A percentile compares a stretch with the other conserved stretches of the same genome.
phyloP scores from a whole-genome alignment of 345 rosid species.

The Melaleuca quinquenervia region DNA sequence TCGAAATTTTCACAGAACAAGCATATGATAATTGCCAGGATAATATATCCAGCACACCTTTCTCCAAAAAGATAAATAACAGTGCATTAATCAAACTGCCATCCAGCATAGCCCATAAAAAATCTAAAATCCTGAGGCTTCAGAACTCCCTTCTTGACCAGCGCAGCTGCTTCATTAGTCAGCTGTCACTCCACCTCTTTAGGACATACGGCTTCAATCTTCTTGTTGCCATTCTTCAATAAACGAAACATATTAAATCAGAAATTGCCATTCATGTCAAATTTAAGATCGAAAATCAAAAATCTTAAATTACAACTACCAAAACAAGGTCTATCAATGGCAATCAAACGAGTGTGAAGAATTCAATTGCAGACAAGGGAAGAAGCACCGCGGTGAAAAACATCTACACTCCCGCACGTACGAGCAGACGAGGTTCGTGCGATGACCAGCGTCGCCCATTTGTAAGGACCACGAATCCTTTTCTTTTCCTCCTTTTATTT shows the following conservation, averaged over 20 bases:
- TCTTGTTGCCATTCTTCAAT: no score
- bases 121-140: conserved; percentile 79
- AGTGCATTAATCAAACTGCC: conserved; percentile 37
- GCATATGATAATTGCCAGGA: not conserved
- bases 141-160: conserved; percentile 66
- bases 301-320: no score
- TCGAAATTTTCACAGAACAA: not conserved
- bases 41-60: not conserved
- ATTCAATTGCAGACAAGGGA: no score
- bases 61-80: not conserved
- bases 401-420: conserved; percentile 1
- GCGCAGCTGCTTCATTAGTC: conserved; percentile 72
- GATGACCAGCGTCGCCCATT: not conserved
- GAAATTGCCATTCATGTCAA: no score
- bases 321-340: no score
- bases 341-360: no score
- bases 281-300: no score
- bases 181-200: no score
- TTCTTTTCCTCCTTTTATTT: not conserved
- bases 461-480: not conserved
- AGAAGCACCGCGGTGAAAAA: no score
- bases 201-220: no score
- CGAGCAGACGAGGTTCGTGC: not conserved
- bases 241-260: no score
- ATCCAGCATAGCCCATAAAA: conserved; percentile 86